Conservation (phyloP, 805 yeast species). For the Yueomyces sp. region DNA sequence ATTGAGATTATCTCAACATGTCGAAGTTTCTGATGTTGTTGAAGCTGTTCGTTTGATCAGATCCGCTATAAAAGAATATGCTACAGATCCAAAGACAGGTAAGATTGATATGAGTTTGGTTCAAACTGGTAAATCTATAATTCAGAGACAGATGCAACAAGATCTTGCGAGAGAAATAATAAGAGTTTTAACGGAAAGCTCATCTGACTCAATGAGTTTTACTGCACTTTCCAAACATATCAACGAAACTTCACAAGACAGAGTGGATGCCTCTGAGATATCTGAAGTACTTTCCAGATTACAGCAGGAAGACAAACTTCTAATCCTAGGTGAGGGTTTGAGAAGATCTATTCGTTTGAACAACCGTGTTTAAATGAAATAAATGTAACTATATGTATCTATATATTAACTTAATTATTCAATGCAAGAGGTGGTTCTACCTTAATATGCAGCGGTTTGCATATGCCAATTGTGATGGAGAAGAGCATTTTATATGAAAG, state of each 20-base stretch:
- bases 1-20: constrained; percentile 67
- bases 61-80: constrained; percentile 93
- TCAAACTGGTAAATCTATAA: constrained; percentile 87
- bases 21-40: constrained; percentile 67
- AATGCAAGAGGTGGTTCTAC: neutral
- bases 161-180: constrained; percentile 55
- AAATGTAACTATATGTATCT: neutral
- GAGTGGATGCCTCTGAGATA: constrained; percentile 60
- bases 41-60: constrained; percentile 91
- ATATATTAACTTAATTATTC: neutral
- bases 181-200: constrained; percentile 36
- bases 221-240: constrained; percentile 44
- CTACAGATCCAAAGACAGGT: constrained; percentile 95
- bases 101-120: constrained; percentile 94
- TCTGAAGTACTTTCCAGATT: constrained; percentile 54
- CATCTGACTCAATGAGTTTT: constrained; percentile 39
- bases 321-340: constrained; percentile 59
- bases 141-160: constrained; percentile 66
- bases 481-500: too few species aligned
- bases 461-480: too few species aligned
- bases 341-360: constrained; percentile 42
- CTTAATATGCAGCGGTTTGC: neutral
- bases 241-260: constrained; percentile 44
- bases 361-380: constrained; percentile 12
- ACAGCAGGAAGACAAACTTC: constrained; percentile 56